Percentiles rank a stretch among this genome's conserved stretches.
Evolutionary conservation across 225 moss, liverwort and hornwort genomes (phyloP).

Genomic region (Anthoceros angustus): DNA sequence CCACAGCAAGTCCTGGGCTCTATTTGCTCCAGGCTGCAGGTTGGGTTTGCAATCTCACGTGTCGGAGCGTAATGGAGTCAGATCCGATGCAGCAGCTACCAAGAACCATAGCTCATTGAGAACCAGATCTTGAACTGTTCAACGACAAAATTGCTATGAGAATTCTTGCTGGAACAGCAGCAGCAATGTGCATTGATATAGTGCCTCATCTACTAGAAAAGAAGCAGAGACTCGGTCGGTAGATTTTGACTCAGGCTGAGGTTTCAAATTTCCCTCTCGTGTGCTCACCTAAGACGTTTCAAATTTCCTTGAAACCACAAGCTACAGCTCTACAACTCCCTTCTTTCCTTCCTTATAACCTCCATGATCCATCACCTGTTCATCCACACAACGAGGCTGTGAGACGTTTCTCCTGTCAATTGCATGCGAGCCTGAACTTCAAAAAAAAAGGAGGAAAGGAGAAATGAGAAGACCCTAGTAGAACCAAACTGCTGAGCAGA

Average conservation of each 20-base stretch:
- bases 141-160: constrained; percentile 72
- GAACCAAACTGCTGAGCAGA: too few species aligned
- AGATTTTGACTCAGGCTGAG: constrained; percentile 8
- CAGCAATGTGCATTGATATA: constrained; percentile 90
- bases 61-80: too few species aligned
- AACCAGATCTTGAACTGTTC: constrained; percentile 85
- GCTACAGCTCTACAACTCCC: too few species aligned
- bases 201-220: constrained; percentile 77
- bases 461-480: too few species aligned
- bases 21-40: too few species aligned
- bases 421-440: neutral
- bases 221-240: constrained; percentile 68
- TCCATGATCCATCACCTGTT: too few species aligned
- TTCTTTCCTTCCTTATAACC: too few species aligned
- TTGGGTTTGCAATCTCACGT: too few species aligned
- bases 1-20: too few species aligned
- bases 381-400: neutral
- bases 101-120: constrained; percentile 52
- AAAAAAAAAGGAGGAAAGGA: neutral
- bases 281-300: too few species aligned
- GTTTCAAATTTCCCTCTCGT: too few species aligned
- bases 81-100: constrained; percentile 72
- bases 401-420: neutral
- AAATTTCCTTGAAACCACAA: too few species aligned
- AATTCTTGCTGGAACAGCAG: constrained; percentile 94